Percentiles rank a stretch among this genome's conserved stretches.
These are phyloP conservation scores for Suhomyces kunorum DNA, from an alignment of 1,139 yeast genomes.

Conservation along the genomic window DNA sequence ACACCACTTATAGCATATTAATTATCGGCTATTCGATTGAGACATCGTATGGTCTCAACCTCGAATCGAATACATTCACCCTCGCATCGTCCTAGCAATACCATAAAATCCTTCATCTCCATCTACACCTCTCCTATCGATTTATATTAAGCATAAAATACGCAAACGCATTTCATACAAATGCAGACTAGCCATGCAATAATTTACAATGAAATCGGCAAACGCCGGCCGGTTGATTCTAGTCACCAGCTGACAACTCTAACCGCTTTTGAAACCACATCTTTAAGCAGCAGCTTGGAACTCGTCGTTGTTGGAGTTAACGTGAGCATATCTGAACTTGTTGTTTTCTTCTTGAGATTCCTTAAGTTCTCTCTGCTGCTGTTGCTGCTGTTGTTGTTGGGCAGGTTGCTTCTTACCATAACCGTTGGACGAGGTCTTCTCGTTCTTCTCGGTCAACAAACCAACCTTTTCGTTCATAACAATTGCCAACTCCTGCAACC, in stretches of 20 bases:
- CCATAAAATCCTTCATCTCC: background rate
- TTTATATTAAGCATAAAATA: slow-evolving; percentile 10
- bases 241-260: slow-evolving; percentile 1
- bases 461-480: slow-evolving; percentile 85
- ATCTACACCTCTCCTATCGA: slow-evolving; percentile 4
- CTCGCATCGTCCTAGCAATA: no score
- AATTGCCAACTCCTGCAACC: slow-evolving; percentile 86
- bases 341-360: slow-evolving; percentile 41
- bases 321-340: slow-evolving; percentile 50
- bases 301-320: slow-evolving; percentile 49
- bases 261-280: background rate
- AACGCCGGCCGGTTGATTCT: slow-evolving; percentile 2
- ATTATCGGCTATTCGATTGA: no score
- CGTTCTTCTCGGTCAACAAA: slow-evolving; percentile 81
- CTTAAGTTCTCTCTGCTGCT: slow-evolving; percentile 33
- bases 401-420: slow-evolving; percentile 47
- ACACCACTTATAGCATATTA: no score
- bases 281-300: slow-evolving; percentile 38
- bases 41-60: no score
- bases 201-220: slow-evolving; percentile 11
- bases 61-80: no score
- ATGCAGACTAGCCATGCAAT: slow-evolving; percentile 15
- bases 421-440: slow-evolving; percentile 78
- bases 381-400: slow-evolving; percentile 37
- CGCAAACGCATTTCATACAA: slow-evolving; percentile 7